A percentile compares a stretch with the other conserved stretches of the same genome.
These are phyloP conservation scores for Citrus unshiu DNA, from an alignment of 345 rosid genomes.

Conservation along the genomic window DNA sequence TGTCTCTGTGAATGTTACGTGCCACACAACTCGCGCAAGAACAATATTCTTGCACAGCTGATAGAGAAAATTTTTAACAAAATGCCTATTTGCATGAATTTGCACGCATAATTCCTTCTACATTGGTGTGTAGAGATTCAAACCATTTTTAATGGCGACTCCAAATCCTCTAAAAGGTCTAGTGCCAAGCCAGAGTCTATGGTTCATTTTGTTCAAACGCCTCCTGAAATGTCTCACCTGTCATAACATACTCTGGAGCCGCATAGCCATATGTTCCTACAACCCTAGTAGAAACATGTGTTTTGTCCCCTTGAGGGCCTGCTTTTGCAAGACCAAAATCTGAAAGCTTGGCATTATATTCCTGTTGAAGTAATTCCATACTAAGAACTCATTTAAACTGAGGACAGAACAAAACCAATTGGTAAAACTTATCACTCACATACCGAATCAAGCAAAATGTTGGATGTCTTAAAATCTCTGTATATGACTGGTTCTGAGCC, in stretches of 20 bases:
- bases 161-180: conserved; percentile 1
- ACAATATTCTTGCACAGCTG: neutral
- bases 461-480: conserved; percentile 96
- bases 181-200: neutral
- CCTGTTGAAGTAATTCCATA: conserved; percentile 37
- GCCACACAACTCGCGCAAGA: neutral
- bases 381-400: conserved; percentile 3
- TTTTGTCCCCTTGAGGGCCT: conserved; percentile 84
- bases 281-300: conserved; percentile 82
- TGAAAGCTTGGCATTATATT: conserved; percentile 75
- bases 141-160: neutral
- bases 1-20: neutral
- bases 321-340: conserved; percentile 89
- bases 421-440: neutral
- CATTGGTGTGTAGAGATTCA: neutral
- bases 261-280: conserved; percentile 89
- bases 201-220: neutral
- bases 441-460: conserved; percentile 93
- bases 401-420: neutral
- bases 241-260: conserved; percentile 82
- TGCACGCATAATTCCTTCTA: neutral
- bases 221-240: conserved; percentile 34
- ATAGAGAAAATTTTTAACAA: neutral
- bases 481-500: conserved; percentile 90
- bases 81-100: neutral